Evolutionary conservation across 306 rosid genomes (phyloP).

Genomic region (Cucurbita argyrosperma): DNA sequence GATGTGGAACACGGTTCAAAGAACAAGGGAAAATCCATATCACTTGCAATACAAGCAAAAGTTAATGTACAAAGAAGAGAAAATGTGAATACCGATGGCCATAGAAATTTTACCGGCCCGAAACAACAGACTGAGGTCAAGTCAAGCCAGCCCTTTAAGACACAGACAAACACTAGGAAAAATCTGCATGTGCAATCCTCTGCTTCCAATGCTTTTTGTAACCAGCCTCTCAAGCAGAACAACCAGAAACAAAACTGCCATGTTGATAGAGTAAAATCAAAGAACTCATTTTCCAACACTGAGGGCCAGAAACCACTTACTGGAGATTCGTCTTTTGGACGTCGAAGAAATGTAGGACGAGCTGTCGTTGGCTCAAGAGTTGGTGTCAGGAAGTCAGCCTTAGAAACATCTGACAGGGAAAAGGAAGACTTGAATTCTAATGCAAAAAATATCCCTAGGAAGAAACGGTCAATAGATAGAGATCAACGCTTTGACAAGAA

Average conservation of each 20-base stretch:
- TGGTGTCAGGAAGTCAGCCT: conserved; percentile 43
- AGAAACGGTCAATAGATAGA: conserved; percentile 65
- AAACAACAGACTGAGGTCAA: conserved; percentile 48
- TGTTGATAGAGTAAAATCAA: conserved; percentile 47
- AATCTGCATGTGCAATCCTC: conserved; percentile 39
- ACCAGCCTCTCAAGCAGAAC: conserved; percentile 49
- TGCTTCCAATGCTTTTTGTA: conserved; percentile 26
- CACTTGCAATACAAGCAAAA: conserved; percentile 95
- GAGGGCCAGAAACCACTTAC: conserved; percentile 37
- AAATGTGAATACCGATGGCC: conserved; percentile 42
- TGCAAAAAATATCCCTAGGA: conserved; percentile 51
- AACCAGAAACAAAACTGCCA: conserved; percentile 71
- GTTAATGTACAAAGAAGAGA: conserved; percentile 90
- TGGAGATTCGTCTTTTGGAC: conserved; percentile 43
- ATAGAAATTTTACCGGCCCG: conserved; percentile 31
- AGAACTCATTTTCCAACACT: conserved; percentile 31
- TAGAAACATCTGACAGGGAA: conserved; percentile 41
- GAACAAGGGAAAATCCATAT: conserved; percentile 61
- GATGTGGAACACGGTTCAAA: conserved; percentile 26
- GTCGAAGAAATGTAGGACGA: conserved; percentile 45
- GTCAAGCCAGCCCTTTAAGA: conserved; percentile 34
- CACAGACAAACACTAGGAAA: conserved; percentile 32
- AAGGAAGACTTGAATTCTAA: conserved; percentile 48
- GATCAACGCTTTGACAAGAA: conserved; percentile 44
- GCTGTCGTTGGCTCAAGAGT: conserved; percentile 38